Evolutionary conservation across 1,284 basidiomycete species (phyloP).

Genomic region (Fomitopsis pinicola): DNA sequence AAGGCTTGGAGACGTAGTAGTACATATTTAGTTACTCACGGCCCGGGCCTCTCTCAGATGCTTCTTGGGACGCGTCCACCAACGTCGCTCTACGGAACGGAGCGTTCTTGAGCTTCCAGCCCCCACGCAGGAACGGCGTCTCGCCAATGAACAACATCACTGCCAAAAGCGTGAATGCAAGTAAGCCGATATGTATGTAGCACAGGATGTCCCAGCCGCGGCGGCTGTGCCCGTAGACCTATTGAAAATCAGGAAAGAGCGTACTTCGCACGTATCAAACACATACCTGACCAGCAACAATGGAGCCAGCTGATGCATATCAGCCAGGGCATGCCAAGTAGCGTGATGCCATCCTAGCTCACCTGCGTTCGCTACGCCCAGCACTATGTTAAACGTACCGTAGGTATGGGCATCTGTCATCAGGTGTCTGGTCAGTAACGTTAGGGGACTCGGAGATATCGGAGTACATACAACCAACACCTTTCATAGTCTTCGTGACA

Average conservation of each 20-base stretch:
- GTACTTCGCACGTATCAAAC: background rate
- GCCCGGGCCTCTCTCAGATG: too few relatives aligned
- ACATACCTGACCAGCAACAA: slow-evolving; percentile 1
- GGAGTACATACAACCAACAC: slow-evolving; percentile 59
- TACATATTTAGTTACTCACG: too few relatives aligned
- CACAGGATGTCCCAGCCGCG: background rate
- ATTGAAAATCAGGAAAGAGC: background rate
- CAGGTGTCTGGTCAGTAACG: background rate
- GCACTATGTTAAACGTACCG: slow-evolving; percentile 23
- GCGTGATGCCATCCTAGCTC: background rate
- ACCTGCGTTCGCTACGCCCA: slow-evolving; percentile 20
- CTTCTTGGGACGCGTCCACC: too few relatives aligned
- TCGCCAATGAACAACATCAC: background rate
- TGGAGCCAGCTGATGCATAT: background rate
- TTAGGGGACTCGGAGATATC: background rate
- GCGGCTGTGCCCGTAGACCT: background rate
- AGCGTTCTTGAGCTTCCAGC: too few relatives aligned
- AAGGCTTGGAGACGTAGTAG: too few relatives aligned
- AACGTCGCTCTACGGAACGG: too few relatives aligned
- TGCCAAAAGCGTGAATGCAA: background rate
- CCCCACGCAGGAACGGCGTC: background rate
- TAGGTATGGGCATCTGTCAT: slow-evolving; percentile 12
- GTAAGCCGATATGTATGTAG: background rate
- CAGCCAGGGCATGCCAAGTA: background rate
- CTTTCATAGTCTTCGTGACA: slow-evolving; percentile 44